These are phyloP conservation scores for Ceratobasidium sp. DNA, from an alignment of 1,284 basidiomycete species.

Conservation along the genomic window DNA sequence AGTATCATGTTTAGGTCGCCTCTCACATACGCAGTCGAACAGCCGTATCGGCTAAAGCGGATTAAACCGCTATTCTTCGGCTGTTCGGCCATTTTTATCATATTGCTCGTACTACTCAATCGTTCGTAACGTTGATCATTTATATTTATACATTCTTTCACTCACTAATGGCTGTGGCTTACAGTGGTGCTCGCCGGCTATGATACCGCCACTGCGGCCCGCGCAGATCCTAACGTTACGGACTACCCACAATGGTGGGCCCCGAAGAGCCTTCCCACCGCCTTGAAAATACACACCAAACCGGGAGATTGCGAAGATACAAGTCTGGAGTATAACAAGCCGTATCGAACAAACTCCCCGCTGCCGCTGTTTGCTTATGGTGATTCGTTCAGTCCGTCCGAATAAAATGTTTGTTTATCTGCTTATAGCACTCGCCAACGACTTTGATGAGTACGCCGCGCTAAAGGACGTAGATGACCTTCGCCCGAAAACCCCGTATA, in stretches of 20 bases:
- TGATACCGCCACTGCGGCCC: neutral
- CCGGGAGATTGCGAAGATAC: neutral
- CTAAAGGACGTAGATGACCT: too few relatives aligned
- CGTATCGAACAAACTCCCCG: neutral
- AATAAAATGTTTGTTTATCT: too few relatives aligned
- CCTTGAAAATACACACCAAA: neutral
- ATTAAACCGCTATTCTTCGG: neutral
- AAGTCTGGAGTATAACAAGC: neutral
- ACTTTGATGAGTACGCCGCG: too few relatives aligned
- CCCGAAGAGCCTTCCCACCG: neutral
- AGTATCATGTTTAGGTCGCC: neutral
- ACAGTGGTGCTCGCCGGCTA: constrained; percentile 4
- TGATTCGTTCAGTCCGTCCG: too few relatives aligned
- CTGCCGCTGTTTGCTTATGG: neutral
- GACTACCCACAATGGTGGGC: constrained; percentile 8
- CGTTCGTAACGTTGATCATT: too few relatives aligned
- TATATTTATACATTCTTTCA: too few relatives aligned
- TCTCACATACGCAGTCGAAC: constrained; percentile 6
- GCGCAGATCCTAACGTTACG: neutral
- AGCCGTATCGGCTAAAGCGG: neutral
- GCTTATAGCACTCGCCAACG: too few relatives aligned
- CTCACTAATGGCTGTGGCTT: too few relatives aligned
- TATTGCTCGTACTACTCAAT: neutral
- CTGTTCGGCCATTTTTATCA: neutral
- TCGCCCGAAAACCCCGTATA: too few relatives aligned